Evolutionary conservation across 805 yeast genomes (phyloP).

Genomic region (Schwanniomyces occidentalis): DNA sequence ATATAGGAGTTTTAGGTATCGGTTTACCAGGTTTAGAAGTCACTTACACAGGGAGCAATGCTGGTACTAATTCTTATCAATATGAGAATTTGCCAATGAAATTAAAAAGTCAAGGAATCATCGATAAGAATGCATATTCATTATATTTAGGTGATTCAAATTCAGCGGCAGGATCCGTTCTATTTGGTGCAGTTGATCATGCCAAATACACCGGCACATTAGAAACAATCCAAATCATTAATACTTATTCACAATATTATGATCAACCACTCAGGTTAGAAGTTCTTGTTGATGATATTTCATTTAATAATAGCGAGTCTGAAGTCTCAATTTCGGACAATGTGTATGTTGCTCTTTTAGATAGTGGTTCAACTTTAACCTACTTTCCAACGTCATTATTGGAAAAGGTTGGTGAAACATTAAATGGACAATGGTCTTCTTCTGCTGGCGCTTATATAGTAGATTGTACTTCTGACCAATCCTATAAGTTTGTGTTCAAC

Average conservation of each 20-base stretch:
- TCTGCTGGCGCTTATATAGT: constrained; percentile 46
- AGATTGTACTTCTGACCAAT: constrained; percentile 35
- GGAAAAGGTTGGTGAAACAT: constrained; percentile 31
- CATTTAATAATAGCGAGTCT: constrained; percentile 12
- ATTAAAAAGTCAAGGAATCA: constrained; percentile 32
- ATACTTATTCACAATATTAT: constrained; percentile 33
- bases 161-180: constrained; percentile 30
- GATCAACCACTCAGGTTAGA: constrained; percentile 46
- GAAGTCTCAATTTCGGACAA: constrained; percentile 16
- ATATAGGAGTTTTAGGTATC: constrained; percentile 72
- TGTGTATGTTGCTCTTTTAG: constrained; percentile 28
- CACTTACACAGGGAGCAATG: constrained; percentile 34
- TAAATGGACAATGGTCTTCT: constrained; percentile 43
- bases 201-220: constrained; percentile 38
- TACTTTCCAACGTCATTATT: constrained; percentile 45
- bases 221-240: constrained; percentile 40
- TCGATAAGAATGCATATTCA: constrained; percentile 35
- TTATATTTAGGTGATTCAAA: constrained; percentile 30
- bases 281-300: constrained; percentile 45
- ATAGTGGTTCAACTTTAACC: constrained; percentile 37
- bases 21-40: constrained; percentile 71
- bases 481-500: constrained; percentile 41
- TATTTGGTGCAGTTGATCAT: constrained; percentile 47
- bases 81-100: constrained; percentile 42
- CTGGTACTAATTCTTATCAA: constrained; percentile 13